Evolutionary conservation across 768 basidiomycete species (phyloP).

Genomic region (Pisolithus tinctorius): DNA sequence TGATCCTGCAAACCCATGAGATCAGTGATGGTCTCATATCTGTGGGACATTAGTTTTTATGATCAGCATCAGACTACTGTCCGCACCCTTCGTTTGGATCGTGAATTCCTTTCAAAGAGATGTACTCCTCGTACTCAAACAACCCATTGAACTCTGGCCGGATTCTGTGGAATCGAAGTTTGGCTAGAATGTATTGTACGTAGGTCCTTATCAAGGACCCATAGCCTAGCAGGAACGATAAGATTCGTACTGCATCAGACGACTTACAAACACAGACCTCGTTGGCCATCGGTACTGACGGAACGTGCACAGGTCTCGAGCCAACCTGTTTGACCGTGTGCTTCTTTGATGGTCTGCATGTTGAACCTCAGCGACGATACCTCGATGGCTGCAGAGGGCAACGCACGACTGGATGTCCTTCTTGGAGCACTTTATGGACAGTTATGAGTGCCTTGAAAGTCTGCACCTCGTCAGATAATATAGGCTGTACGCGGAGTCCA

Average conservation of each 20-base stretch:
- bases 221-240: conserved; percentile 55
- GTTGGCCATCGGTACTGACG: conserved; percentile 66
- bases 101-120: conserved; percentile 93
- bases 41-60: conserved; percentile 26
- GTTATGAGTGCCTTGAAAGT: conserved; percentile 98
- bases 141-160: conserved; percentile 97
- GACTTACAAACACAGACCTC: conserved; percentile 43
- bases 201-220: conserved; percentile 91
- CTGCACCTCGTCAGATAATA: conserved; percentile 94
- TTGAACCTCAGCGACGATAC: conserved; percentile 8
- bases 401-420: conserved; percentile 88
- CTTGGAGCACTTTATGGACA: conserved; percentile 96
- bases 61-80: not conserved
- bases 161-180: conserved; percentile 91
- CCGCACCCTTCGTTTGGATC: conserved; percentile 97
- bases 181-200: conserved; percentile 91
- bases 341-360: conserved; percentile 87
- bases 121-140: conserved; percentile 98
- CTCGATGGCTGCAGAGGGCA: conserved; percentile 1
- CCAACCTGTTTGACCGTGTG: conserved; percentile 95
- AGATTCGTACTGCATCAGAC: not conserved
- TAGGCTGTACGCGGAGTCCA: conserved; percentile 92
- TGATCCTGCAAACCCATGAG: conserved; percentile 98
- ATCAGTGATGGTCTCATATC: conserved; percentile 96
- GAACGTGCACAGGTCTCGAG: conserved; percentile 95